Percentiles rank a stretch among this genome's conserved stretches.
phyloP scores from a whole-genome alignment of 352 stramenopile genomes.

The Phytophthora ohioensis region DNA sequence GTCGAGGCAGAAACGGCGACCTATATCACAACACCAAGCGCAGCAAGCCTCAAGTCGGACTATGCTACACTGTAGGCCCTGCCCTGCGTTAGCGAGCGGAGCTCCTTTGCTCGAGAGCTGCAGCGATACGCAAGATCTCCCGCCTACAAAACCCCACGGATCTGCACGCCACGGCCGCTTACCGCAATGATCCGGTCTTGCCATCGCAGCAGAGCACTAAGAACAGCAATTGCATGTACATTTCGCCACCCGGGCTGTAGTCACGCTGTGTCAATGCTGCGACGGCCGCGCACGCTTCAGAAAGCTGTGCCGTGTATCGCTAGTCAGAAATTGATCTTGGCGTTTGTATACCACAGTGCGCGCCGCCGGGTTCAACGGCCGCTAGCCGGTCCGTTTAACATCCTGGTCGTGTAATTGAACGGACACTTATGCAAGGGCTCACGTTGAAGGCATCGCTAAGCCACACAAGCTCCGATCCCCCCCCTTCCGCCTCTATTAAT shows the following conservation, averaged over 20 bases:
- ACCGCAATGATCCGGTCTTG: neutral
- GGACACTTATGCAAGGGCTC: constrained; percentile 30
- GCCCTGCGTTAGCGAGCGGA: neutral
- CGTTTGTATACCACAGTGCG: constrained; percentile 4
- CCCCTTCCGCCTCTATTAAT: constrained; percentile 25
- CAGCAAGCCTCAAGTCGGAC: constrained; percentile 7
- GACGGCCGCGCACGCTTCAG: neutral
- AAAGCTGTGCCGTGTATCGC: constrained; percentile 14
- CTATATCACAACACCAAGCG: constrained; percentile 22
- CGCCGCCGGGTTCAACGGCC: neutral
- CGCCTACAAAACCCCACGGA: neutral
- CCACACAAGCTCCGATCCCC: constrained; percentile 38
- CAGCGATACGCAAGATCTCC: constrained; percentile 25
- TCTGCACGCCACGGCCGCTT: neutral
- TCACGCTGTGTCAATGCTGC: neutral
- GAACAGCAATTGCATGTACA: neutral
- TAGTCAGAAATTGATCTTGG: constrained; percentile 8
- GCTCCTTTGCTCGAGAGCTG: constrained; percentile 7
- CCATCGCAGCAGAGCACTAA: neutral
- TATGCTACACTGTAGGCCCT: neutral
- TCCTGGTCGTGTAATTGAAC: constrained; percentile 30
- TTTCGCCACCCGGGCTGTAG: constrained; percentile 2
- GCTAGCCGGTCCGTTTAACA: constrained; percentile 30
- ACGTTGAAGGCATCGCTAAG: constrained; percentile 31
- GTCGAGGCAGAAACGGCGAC: constrained; percentile 9